A percentile compares a stretch with the other conserved stretches of the same genome.
Conservation (phyloP, 1,139 yeast genomes). For the Blastobotrys elegans region DNA sequence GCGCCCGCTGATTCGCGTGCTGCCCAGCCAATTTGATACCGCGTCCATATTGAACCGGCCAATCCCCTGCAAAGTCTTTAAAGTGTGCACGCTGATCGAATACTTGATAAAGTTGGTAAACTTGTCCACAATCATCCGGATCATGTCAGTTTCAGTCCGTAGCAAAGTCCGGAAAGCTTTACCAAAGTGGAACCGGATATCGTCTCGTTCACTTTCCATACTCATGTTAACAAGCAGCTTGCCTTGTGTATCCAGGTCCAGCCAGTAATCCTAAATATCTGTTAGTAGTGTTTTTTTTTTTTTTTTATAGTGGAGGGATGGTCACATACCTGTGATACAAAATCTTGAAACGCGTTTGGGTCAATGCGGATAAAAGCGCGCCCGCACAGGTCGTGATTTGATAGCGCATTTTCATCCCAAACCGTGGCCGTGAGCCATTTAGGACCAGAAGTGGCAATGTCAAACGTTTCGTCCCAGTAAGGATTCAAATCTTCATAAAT, state of each 20-base stretch:
- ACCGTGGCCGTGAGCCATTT: slow-evolving; percentile 52
- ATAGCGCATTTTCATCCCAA: slow-evolving; percentile 61
- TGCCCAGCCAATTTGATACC: slow-evolving; percentile 46
- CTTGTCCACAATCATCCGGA: slow-evolving; percentile 63
- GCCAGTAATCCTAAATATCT: slow-evolving; percentile 53
- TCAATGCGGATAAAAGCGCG: slow-evolving; percentile 59
- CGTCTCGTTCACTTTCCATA: slow-evolving; percentile 72
- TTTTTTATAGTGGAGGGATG: not conserved
- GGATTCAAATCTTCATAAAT: slow-evolving; percentile 63
- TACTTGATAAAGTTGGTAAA: slow-evolving; percentile 44
- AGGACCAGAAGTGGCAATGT: slow-evolving; percentile 40
- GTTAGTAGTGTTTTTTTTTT: not conserved
- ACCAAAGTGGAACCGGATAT: slow-evolving; percentile 75
- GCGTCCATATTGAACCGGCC: slow-evolving; percentile 42
- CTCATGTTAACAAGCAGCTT: slow-evolving; percentile 58
- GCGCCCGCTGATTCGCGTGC: slow-evolving; percentile 36
- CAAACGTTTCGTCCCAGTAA: slow-evolving; percentile 86
- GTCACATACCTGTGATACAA: slow-evolving; percentile 46
- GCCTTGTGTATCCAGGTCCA: slow-evolving; percentile 69
- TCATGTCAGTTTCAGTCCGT: slow-evolving; percentile 59
- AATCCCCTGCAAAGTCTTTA: slow-evolving; percentile 27
- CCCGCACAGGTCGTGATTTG: slow-evolving; percentile 66
- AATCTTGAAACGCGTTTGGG: slow-evolving; percentile 59
- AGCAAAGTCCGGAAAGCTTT: slow-evolving; percentile 62
- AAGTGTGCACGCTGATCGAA: slow-evolving; percentile 39